A percentile compares a stretch with the other conserved stretches of the same genome.
Conservation (phyloP, 257 asterid genomes). For the Henckelia pumila region DNA sequence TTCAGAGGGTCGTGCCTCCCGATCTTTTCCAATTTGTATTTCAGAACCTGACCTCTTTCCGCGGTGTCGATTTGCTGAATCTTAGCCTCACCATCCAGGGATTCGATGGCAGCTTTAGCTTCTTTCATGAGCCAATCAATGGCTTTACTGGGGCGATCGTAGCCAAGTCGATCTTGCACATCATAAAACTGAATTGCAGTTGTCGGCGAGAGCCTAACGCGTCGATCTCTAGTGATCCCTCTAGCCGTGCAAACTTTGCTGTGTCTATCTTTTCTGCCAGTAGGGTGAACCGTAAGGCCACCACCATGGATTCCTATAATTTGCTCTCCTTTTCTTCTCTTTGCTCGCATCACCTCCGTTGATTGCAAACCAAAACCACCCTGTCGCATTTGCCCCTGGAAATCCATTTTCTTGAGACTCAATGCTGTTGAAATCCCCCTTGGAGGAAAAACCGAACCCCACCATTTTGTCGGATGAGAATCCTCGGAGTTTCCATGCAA, state of each 20-base stretch:
- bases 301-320: conserved; percentile 26
- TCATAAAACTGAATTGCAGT: conserved; percentile 60
- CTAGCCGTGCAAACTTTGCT: conserved; percentile 54
- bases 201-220: conserved; percentile 48
- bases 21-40: conserved; percentile 1
- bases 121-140: conserved; percentile 61
- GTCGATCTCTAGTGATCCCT: conserved; percentile 49
- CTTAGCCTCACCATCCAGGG: conserved; percentile 19
- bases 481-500: neutral
- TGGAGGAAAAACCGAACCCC: neutral
- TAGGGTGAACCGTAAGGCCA: conserved; percentile 31
- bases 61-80: neutral
- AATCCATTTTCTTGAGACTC: neutral
- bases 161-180: conserved; percentile 62
- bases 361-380: conserved; percentile 4
- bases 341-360: conserved; percentile 21
- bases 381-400: conserved; percentile 9
- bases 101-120: conserved; percentile 54
- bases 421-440: conserved; percentile 11
- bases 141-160: conserved; percentile 58
- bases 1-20: conserved; percentile 1
- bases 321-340: conserved; percentile 21
- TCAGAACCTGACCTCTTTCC: neutral
- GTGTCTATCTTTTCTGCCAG: conserved; percentile 48
- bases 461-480: conserved; percentile 12